A percentile compares a stretch with the other conserved stretches of the same genome.
Conservation (phyloP, 345 rosid species). For the Barbarea vulgaris region DNA sequence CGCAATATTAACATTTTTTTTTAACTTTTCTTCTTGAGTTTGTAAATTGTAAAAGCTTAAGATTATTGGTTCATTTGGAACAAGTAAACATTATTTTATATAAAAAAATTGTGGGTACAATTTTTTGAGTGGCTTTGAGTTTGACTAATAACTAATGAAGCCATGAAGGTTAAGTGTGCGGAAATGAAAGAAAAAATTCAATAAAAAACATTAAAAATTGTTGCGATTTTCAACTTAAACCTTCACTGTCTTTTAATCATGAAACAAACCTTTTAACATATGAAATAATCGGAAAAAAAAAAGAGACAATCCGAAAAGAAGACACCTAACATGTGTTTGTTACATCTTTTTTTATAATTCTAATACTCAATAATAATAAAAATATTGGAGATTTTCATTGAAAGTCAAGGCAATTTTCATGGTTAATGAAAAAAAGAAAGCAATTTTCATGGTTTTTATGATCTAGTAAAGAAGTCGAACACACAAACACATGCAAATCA, state of each 20-base stretch:
- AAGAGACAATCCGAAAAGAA: not conserved
- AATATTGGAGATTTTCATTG: not conserved
- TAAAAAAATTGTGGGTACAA: not conserved
- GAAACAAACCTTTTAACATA: not conserved
- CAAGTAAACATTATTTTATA: not conserved
- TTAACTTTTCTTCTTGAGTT: not conserved
- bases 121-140: not conserved
- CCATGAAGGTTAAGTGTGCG: not conserved
- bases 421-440: too few relatives aligned
- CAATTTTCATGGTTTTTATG: not conserved
- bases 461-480: not conserved
- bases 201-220: not conserved
- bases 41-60: not conserved
- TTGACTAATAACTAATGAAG: not conserved
- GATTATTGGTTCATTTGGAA: not conserved
- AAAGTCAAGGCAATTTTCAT: not conserved
- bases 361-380: too few relatives aligned
- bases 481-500: constrained; percentile 3
- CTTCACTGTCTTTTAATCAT: not conserved
- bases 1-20: not conserved
- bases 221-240: not conserved
- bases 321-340: not conserved
- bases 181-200: not conserved
- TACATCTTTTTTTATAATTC: not conserved
- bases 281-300: not conserved